Evolutionary conservation across 257 asterid genomes (phyloP).

Genomic region (Penstemon barbatus): DNA sequence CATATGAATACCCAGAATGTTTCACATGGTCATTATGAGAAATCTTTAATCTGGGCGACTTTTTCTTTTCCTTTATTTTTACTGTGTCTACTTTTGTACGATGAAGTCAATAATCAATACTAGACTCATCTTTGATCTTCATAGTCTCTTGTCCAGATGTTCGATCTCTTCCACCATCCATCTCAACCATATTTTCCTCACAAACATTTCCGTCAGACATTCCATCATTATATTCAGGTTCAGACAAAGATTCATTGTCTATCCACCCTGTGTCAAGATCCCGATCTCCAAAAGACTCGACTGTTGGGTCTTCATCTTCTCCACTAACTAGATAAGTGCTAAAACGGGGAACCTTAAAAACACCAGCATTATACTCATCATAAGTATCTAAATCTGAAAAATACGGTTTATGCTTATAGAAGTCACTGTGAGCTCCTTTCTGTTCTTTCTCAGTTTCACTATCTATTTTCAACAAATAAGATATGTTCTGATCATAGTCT

Average conservation of each 20-base stretch:
- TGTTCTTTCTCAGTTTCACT: too few species aligned
- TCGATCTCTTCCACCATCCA: conserved; percentile 15
- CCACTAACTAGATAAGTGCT: conserved; percentile 30
- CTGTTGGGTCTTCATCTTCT: conserved; percentile 53
- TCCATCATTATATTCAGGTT: conserved; percentile 30
- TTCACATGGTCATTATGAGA: conserved; percentile 19
- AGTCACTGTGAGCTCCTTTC: too few species aligned
- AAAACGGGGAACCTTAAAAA: conserved; percentile 15
- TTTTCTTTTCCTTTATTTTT: not conserved
- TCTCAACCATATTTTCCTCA: conserved; percentile 24
- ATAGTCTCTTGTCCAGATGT: conserved; percentile 18
- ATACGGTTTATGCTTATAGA: too few species aligned
- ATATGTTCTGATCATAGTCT: conserved; percentile 25
- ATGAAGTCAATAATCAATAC: conserved; percentile 15
- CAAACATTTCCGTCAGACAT: conserved; percentile 21
- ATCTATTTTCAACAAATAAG: conserved; percentile 3
- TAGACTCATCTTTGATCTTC: conserved; percentile 22
- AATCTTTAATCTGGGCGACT: conserved; percentile 11
- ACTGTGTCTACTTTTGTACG: conserved; percentile 12
- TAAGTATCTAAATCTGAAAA: conserved; percentile 25
- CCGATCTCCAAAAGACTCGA: conserved; percentile 53
- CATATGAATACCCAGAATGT: conserved; percentile 22
- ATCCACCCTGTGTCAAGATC: conserved; percentile 40
- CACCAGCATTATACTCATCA: conserved; percentile 23
- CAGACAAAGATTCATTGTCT: conserved; percentile 42